Conservation (phyloP, 2,329 filamentous ascomycete genomes). For the Colletotrichum higginsianum region DNA sequence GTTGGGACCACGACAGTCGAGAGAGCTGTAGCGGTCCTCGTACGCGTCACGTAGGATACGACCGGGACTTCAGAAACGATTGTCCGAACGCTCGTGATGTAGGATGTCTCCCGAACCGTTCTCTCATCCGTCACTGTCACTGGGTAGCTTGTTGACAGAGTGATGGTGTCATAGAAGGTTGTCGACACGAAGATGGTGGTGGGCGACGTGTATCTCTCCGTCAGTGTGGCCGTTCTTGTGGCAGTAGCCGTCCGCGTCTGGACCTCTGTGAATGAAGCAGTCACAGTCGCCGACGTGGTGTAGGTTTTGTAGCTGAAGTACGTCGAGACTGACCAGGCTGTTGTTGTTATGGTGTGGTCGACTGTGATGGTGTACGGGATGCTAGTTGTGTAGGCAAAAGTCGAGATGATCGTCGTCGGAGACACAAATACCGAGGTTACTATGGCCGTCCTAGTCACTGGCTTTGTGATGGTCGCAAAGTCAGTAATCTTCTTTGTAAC, state of each 20-base stretch:
- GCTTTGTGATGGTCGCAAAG: slow-evolving; percentile 32
- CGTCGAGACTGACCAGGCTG: slow-evolving; percentile 28
- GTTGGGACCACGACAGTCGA: slow-evolving; percentile 18
- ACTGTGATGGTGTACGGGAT: slow-evolving; percentile 39
- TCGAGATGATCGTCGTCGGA: slow-evolving; percentile 38
- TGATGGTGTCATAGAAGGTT: slow-evolving; percentile 40
- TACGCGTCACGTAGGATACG: slow-evolving; percentile 26
- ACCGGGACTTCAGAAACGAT: slow-evolving; percentile 22
- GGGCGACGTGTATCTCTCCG: slow-evolving; percentile 30
- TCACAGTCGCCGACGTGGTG: slow-evolving; percentile 31
- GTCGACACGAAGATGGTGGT: slow-evolving; percentile 36
- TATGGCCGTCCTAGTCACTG: slow-evolving; percentile 37
- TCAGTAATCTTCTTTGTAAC: slow-evolving; percentile 23
- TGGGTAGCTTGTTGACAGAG: slow-evolving; percentile 40
- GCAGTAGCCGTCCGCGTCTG: slow-evolving; percentile 35
- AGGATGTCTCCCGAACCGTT: slow-evolving; percentile 31
- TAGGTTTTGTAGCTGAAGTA: slow-evolving; percentile 19
- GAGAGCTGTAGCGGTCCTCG: slow-evolving; percentile 17
- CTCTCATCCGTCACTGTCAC: slow-evolving; percentile 42
- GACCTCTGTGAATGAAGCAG: slow-evolving; percentile 40
- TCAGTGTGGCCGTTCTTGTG: slow-evolving; percentile 18
- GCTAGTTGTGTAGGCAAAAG: slow-evolving; percentile 39
- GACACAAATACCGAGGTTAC: slow-evolving; percentile 23
- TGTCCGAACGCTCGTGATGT: slow-evolving; percentile 20
- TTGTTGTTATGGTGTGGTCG: slow-evolving; percentile 36